phyloP scores from a whole-genome alignment of 2,329 filamentous ascomycete genomes.

The Lomentospora prolificans region DNA sequence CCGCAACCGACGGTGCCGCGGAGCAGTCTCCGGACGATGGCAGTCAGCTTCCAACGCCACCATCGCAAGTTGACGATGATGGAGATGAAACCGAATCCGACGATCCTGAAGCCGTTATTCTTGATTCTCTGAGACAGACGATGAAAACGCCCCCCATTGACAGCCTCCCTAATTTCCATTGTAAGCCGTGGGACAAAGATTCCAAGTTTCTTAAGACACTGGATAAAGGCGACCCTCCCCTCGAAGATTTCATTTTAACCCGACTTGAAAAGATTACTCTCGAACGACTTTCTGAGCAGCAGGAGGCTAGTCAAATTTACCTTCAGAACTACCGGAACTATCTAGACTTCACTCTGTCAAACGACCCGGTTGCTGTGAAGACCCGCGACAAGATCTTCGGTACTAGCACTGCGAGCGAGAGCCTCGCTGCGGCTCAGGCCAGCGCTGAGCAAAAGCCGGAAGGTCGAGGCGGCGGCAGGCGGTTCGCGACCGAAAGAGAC shows the following conservation, averaged over 20 bases:
- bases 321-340: slow-evolving; percentile 39
- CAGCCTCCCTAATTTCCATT: slow-evolving; percentile 37
- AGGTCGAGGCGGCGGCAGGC: slow-evolving; percentile 40
- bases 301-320: slow-evolving; percentile 30
- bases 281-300: slow-evolving; percentile 27
- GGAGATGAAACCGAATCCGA: slow-evolving; percentile 47
- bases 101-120: slow-evolving; percentile 38
- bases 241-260: slow-evolving; percentile 36
- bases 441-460: slow-evolving; percentile 48
- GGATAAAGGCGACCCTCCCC: slow-evolving; percentile 23
- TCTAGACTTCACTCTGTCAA: slow-evolving; percentile 44
- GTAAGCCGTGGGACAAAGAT: slow-evolving; percentile 39
- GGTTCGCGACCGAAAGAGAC: slow-evolving; percentile 64
- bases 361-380: slow-evolving; percentile 43
- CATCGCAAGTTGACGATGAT: slow-evolving; percentile 38
- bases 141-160: slow-evolving; percentile 46
- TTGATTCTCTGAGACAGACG: slow-evolving; percentile 38
- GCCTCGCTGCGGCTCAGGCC: slow-evolving; percentile 19
- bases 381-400: slow-evolving; percentile 36
- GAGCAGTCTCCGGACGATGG: slow-evolving; percentile 8
- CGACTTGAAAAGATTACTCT: slow-evolving; percentile 32
- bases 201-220: slow-evolving; percentile 31
- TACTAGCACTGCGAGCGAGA: slow-evolving; percentile 17
- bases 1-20: background rate
- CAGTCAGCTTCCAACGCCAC: slow-evolving; percentile 29